Conservation (phyloP, 2,329 filamentous ascomycete genomes). For the Verticillium alfalfae region DNA sequence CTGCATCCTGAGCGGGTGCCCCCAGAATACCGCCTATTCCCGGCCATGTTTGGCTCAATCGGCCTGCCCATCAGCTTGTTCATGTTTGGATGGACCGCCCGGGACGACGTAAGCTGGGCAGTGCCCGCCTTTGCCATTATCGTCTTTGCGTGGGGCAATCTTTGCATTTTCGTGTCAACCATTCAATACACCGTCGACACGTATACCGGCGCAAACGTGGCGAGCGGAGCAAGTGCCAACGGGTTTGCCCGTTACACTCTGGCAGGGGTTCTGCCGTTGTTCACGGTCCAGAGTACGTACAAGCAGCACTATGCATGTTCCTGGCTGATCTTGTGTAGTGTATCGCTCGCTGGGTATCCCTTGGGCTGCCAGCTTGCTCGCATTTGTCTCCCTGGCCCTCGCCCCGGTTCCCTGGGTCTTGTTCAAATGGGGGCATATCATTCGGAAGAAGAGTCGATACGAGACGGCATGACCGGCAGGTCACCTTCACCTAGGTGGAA, state of each 20-base stretch:
- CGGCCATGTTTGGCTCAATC: slow-evolving; percentile 50
- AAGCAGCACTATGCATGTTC: neutral
- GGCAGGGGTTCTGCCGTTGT: slow-evolving; percentile 54
- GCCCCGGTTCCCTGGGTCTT: slow-evolving; percentile 48
- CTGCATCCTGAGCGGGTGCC: slow-evolving; percentile 29
- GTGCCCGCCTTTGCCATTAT: slow-evolving; percentile 45
- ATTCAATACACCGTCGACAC: slow-evolving; percentile 50
- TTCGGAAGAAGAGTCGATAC: slow-evolving; percentile 33
- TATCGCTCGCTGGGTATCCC: slow-evolving; percentile 34
- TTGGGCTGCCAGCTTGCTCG: slow-evolving; percentile 42
- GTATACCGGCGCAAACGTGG: slow-evolving; percentile 48
- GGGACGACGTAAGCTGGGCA: slow-evolving; percentile 39
- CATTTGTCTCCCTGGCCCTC: slow-evolving; percentile 39
- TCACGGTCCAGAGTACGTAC: slow-evolving; percentile 49
- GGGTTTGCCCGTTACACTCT: slow-evolving; percentile 50
- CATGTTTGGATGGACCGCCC: slow-evolving; percentile 56
- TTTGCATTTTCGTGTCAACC: slow-evolving; percentile 51
- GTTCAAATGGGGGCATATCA: slow-evolving; percentile 39
- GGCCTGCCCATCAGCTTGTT: slow-evolving; percentile 54
- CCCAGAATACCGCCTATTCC: slow-evolving; percentile 53
- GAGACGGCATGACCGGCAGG: slow-evolving; percentile 18
- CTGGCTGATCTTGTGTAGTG: slow-evolving; percentile 21
- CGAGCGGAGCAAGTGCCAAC: slow-evolving; percentile 56
- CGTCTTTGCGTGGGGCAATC: slow-evolving; percentile 54
- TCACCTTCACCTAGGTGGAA: too few species aligned